Base-by-base conservation (phyloP, 495 filamentous ascomycete genomes). In the Aspergillus hancockii region DNA sequence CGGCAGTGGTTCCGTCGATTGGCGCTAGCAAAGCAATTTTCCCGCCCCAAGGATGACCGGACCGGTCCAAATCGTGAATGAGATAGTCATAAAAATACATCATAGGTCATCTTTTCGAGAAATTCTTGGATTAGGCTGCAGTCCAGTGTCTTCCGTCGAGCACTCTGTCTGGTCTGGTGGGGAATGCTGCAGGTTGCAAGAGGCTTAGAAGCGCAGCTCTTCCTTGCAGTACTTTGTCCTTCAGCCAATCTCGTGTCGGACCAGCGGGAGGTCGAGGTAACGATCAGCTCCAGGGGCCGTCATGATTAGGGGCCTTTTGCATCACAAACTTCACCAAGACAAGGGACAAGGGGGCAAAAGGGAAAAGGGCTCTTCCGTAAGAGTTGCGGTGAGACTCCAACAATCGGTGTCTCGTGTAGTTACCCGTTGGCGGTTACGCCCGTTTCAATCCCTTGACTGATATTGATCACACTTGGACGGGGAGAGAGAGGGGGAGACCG, bases 371-470 rank as follows among this genome's bases (percentile, higher is more conserved):
- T 41, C 38, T n/a, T n/a, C 38, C 38, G 38, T 41, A 49, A 54
- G 57, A 64, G 57, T 64, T 64, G 62, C 62, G 62, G 62, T 64
- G 62, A 60, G 53, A 34, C 28, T 30, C 13, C 47, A 12, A 25
- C 18, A 40, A 51, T 43, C 19, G 41, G 45, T 59, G 41, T 49
- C 41, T 19, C 16, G 38, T 41, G 38, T 41, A 16, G 38, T 41
- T 41, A 41, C 38, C 38, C 38, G 38, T 41, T 41, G 38, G 38
- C 16, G 38, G 38, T 41, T 41, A 41, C 38, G 38, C 38, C 38
- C 14, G 3, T 14, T 7, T 3, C 38, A 6, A 36, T n/a, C 14
- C 38, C 14, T 49, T 49, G 46, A n/a, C 21, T 22, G 21, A 53
- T 18, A 31, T 32, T 25, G 51, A 7, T 18, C n/a, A n/a, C n/a